phyloP scores from a whole-genome alignment of 2,329 filamentous ascomycete species.

The Aspergillus latus region DNA sequence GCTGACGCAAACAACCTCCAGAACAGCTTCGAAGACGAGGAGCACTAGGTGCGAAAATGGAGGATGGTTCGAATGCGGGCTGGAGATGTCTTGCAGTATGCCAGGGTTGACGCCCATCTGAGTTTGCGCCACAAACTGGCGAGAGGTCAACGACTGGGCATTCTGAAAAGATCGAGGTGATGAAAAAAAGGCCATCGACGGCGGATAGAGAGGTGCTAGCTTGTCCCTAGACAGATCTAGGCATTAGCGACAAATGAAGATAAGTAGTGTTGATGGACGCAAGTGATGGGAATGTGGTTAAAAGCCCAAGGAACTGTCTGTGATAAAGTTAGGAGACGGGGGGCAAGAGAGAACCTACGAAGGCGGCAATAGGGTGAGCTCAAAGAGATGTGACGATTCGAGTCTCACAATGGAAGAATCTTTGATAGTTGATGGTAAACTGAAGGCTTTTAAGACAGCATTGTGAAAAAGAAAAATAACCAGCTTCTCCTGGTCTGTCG shows the following conservation, averaged over 20 bases:
- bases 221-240: background rate
- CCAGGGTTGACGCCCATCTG: constrained; percentile 23
- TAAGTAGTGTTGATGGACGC: background rate
- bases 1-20: constrained; percentile 94
- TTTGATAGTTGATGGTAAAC: background rate
- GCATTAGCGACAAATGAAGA: background rate
- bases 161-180: constrained; percentile 50
- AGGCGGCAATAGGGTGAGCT: background rate
- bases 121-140: constrained; percentile 25
- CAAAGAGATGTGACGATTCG: background rate
- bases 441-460: background rate
- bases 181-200: constrained; percentile 47
- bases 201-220: background rate
- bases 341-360: constrained; percentile 10
- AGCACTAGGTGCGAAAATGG: constrained; percentile 63
- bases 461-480: background rate
- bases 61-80: constrained; percentile 46
- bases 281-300: background rate
- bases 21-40: constrained; percentile 89
- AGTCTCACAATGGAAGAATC: background rate
- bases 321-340: constrained; percentile 4
- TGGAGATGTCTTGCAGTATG: constrained; percentile 23
- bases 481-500: background rate
- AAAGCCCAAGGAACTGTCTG: background rate
- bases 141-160: constrained; percentile 34